Evolutionary conservation across 352 stramenopile genomes (phyloP).

Genomic region (Phytophthora gonapodyides): DNA sequence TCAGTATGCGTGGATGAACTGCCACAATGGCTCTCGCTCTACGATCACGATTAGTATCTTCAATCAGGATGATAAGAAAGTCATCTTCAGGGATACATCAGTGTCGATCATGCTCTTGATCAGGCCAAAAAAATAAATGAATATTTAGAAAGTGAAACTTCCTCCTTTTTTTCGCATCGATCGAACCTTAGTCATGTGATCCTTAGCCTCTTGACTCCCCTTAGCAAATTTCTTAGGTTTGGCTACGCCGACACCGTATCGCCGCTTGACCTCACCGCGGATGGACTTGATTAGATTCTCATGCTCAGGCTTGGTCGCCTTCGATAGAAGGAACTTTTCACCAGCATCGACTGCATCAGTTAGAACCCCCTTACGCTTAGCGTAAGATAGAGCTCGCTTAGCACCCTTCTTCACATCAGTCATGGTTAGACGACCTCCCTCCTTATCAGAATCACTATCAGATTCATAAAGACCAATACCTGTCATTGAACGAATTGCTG

Average conservation of each 20-base stretch:
- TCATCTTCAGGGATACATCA: conserved; percentile 7
- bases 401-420: conserved; percentile 13
- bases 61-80: conserved; percentile 18
- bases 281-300: conserved; percentile 10
- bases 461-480: conserved; percentile 5
- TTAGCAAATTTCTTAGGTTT: conserved; percentile 1
- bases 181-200: conserved; percentile 7
- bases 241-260: conserved; percentile 15
- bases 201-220: conserved; percentile 2
- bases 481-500: background rate
- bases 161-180: conserved; percentile 1
- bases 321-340: conserved; percentile 5
- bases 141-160: conserved; percentile 3
- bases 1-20: conserved; percentile 23
- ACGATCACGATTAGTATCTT: conserved; percentile 18
- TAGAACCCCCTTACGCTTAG: conserved; percentile 15
- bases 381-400: background rate
- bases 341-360: conserved; percentile 15
- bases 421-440: background rate
- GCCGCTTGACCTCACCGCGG: conserved; percentile 6
- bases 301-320: conserved; percentile 17
- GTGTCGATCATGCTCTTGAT: conserved; percentile 22
- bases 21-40: conserved; percentile 6
- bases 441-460: conserved; percentile 8
- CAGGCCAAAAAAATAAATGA: conserved; percentile 9